Conservation (phyloP, 2,329 filamentous ascomycete species). For the Fusarium pseudonygamai region DNA sequence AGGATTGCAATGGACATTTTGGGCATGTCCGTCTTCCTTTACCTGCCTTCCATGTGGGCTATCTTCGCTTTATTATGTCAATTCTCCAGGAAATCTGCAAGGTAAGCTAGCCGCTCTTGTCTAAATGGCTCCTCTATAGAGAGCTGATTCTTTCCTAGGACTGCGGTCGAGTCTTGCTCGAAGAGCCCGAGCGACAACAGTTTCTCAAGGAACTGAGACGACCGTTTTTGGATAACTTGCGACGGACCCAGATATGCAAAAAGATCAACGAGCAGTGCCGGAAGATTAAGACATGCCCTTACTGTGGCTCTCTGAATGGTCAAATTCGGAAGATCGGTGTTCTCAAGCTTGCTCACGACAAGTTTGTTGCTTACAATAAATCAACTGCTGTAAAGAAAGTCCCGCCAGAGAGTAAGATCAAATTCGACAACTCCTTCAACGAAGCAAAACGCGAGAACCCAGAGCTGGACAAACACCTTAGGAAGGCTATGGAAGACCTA, state of each 20-base stretch:
- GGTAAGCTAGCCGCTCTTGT: conserved; percentile 42
- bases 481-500: conserved; percentile 93
- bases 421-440: conserved; percentile 86
- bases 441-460: conserved; percentile 80
- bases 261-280: conserved; percentile 89
- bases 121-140: not conserved
- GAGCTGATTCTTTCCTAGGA: conserved; percentile 56
- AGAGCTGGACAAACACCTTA: conserved; percentile 89
- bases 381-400: conserved; percentile 88
- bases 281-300: conserved; percentile 83
- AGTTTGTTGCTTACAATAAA: conserved; percentile 86
- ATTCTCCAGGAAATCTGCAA: conserved; percentile 98
- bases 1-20: conserved; percentile 94
- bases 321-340: conserved; percentile 91
- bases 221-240: conserved; percentile 86
- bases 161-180: conserved; percentile 84
- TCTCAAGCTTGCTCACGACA: conserved; percentile 95
- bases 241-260: conserved; percentile 84
- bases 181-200: conserved; percentile 78
- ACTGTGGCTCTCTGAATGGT: conserved; percentile 85
- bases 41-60: conserved; percentile 95
- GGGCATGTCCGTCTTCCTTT: conserved; percentile 91
- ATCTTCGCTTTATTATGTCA: conserved; percentile 90
- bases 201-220: conserved; percentile 84
- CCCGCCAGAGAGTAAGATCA: conserved; percentile 80